Evolutionary conservation across 495 filamentous ascomycete genomes (phyloP).

Genomic region (Talaromyces nanjingensis): DNA sequence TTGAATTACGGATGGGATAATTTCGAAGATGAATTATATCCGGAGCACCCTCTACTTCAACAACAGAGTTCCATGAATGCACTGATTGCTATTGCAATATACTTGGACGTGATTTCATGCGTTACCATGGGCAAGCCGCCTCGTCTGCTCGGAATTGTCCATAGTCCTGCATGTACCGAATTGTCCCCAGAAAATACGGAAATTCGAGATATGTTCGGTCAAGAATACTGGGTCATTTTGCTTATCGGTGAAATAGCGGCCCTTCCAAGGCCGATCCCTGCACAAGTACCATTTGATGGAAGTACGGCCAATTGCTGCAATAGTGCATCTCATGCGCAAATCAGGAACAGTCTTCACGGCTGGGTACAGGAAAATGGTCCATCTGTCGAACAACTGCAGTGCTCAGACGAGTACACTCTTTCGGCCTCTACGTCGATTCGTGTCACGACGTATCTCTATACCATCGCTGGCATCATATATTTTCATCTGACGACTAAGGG

Average conservation of each 20-base stretch:
- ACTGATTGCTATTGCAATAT: background rate
- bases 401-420: background rate
- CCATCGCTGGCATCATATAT: background rate
- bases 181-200: background rate
- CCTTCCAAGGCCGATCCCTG: background rate
- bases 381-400: background rate
- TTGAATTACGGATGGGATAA: background rate
- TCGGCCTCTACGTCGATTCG: background rate
- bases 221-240: background rate
- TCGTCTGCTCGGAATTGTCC: background rate
- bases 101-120: background rate
- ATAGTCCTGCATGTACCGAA: too few species aligned
- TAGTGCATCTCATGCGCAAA: background rate
- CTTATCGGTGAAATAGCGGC: background rate
- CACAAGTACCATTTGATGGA: background rate
- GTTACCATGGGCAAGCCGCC: slow-evolving; percentile 3
- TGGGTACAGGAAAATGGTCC: background rate
- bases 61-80: background rate
- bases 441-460: background rate
- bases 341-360: background rate
- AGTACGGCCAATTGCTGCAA: background rate
- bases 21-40: background rate
- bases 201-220: background rate
- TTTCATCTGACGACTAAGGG: background rate
- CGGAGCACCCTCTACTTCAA: background rate